Evolutionary conservation across 116 monocot species (phyloP).

Genomic region (Papilionanthe hybrid): DNA sequence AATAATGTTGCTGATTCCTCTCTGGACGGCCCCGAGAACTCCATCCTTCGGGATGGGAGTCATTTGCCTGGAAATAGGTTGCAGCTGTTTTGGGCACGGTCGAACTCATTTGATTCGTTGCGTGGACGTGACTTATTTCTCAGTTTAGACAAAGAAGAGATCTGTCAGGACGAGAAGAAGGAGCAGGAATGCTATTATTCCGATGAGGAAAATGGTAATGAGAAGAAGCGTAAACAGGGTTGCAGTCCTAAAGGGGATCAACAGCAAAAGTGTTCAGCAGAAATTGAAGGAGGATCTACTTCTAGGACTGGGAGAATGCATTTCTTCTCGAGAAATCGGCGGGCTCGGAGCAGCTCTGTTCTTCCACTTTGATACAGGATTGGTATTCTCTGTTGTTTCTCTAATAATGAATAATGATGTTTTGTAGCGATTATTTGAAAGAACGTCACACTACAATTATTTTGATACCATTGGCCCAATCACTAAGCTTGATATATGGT

Average conservation of each 20-base stretch:
- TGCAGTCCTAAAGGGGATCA: constrained; percentile 11
- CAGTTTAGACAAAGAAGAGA: not conserved
- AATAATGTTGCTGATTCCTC: not conserved
- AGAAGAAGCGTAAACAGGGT: constrained; percentile 12
- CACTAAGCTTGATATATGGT: no score
- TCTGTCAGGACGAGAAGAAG: not conserved
- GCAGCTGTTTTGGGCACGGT: constrained; percentile 39
- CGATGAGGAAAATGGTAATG: not conserved
- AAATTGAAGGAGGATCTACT: constrained; percentile 22
- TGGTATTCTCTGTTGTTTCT: not conserved
- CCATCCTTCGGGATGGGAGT: not conserved
- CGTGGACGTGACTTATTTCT: not conserved
- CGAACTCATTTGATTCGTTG: constrained; percentile 51
- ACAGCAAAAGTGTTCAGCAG: constrained; percentile 1
- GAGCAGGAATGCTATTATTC: not conserved
- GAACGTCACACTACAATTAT: no score
- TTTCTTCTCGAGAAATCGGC: constrained; percentile 27
- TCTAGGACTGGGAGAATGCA: constrained; percentile 24
- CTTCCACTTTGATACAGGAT: constrained; percentile 35
- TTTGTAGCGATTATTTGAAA: no score
- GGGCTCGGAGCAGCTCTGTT: constrained; percentile 17
- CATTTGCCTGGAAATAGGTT: constrained; percentile 5
- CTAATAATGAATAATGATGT: constrained; percentile 3
- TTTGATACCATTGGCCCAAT: no score
- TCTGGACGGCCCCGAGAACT: not conserved